Base-by-base conservation (phyloP, 2,329 filamentous ascomycete species). In the Neopestalotiopsis sp. region DNA sequence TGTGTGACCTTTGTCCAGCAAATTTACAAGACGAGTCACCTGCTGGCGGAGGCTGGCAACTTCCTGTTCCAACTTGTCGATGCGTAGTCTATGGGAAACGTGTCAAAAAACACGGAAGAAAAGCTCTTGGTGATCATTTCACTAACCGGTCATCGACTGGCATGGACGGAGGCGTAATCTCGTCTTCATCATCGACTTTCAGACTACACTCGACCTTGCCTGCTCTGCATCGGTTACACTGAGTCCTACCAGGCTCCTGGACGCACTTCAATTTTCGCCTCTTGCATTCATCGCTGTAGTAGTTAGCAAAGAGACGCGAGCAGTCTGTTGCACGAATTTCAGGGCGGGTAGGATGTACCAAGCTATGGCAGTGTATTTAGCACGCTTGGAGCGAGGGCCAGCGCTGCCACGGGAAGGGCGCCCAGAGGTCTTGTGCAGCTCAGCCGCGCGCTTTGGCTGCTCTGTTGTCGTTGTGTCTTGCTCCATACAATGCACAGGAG, bases 291-390 rank as follows among this genome's bases (percentile, higher is more conserved):
- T 61, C 57, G 56, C 65, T 67, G 14, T 4, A 13, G 20, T 40
- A 5, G 56, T 45, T 34, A 38, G 28, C 24, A 10, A 10, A 32
- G 14, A n/a, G 28, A 40, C 14, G 14, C 10, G 7, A 24, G 30
- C 32, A 6, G 20, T 34, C 20, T 14, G 5, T 38, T 12, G 28
- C 10, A 14, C 13, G 30, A 38, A 20, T 9, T 17, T 20, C 14
- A 7, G 59, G 59, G 20, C n/a, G 34, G n/a, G 24, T 28, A 28
- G 3, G 24, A 49, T 53, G 17, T 53, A 67, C 65, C 65, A 67
- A 24, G 65, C 65, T n/a, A 38, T 38, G 10, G 65, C 38, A 4
- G 65, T 34, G 24, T 67, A 67, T 32, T 67, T 67, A 5, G 65
- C 65, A 12, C 65, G 32, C 34, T 67, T 67, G n/a, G 65, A 42